Evolutionary conservation across 2,329 filamentous ascomycete species (phyloP).

Genomic region (Ceratocystis ficicola): DNA sequence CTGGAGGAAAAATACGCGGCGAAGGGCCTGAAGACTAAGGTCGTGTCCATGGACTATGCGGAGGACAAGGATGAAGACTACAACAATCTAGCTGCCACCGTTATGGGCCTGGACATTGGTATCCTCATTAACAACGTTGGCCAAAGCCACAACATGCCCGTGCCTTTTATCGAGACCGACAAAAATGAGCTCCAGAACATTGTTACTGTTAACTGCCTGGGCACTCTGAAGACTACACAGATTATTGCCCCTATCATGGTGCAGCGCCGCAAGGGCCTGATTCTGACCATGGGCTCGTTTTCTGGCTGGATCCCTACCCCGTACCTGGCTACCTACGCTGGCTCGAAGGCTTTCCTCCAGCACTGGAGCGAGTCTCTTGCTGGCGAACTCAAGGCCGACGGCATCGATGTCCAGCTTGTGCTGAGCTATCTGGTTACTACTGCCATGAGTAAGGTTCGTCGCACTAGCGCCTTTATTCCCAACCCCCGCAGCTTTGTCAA

Average conservation of each 20-base stretch:
- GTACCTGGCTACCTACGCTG: conserved; percentile 87
- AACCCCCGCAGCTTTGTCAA: conserved; percentile 72
- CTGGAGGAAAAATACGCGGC: conserved; percentile 57
- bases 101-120: conserved; percentile 65
- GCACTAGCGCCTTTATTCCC: conserved; percentile 64
- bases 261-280: conserved; percentile 70
- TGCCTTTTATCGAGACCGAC: conserved; percentile 70
- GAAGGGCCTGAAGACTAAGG: conserved; percentile 55
- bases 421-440: conserved; percentile 88
- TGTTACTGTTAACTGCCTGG: conserved; percentile 87
- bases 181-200: conserved; percentile 76
- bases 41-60: conserved; percentile 83
- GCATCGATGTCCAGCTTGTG: conserved; percentile 81
- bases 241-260: conserved; percentile 75
- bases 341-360: conserved; percentile 95
- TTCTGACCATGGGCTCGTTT: conserved; percentile 96
- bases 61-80: conserved; percentile 71
- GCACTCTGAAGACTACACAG: conserved; percentile 78
- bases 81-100: conserved; percentile 52
- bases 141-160: conserved; percentile 83
- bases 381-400: conserved; percentile 65
- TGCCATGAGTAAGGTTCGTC: conserved; percentile 92
- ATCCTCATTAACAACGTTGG: conserved; percentile 96
- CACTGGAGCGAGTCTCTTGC: conserved; percentile 85
- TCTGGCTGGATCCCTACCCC: conserved; percentile 86